Evolutionary conservation across 2,329 filamentous ascomycete species (phyloP), one percentile per base, ranked within the genome.

Genomic region (Zarea fungicola): DNA sequence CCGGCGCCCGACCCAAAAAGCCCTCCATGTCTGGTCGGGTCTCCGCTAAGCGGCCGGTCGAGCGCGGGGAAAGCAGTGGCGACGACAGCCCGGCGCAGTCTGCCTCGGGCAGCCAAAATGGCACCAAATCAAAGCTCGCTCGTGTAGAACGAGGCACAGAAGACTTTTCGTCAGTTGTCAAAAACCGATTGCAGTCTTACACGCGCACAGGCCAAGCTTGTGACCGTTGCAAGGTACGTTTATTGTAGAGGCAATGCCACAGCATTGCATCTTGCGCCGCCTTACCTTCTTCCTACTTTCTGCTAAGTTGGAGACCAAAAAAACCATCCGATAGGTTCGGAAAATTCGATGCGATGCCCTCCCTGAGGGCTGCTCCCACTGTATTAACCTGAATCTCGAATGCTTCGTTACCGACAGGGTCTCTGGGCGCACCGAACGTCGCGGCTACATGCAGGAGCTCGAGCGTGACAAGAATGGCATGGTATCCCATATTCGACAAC

Each of bases 341-440:
- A 95, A 95, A 69, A 95, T 95, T 59, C 82, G 87, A 62, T 95
- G 89, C 74, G 89, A 95, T 71, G 85, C 83, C 47, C 75, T 86
- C 34, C 81, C 85, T 26, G 84, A 87, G 56, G 89, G 88, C 54
- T 95, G 89, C 69, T 88, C 87, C 53, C 85, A 88, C 59, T 95
- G 89, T 70, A 72, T 81, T 58, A 83, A 85, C 65, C 86, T 87
- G 62, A 83, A 81, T 55, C 81, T 86, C 58, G 80, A 87, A 61
- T 95, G 89, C 69, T 84, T 81, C 68, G 90, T 90, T 47, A 95
- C 89, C 50, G 89, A 95, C 65, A 83, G 89, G 58, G 89, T 93
- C 61, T 91, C 87, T 4, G 87, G 89, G 51, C 84, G 86, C 54
- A 88, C 89, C 43, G 85, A 87, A 52, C 81, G 83, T 50, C 77